Conservation (phyloP, 108 stramenopile species). For the Seminavis robusta region DNA sequence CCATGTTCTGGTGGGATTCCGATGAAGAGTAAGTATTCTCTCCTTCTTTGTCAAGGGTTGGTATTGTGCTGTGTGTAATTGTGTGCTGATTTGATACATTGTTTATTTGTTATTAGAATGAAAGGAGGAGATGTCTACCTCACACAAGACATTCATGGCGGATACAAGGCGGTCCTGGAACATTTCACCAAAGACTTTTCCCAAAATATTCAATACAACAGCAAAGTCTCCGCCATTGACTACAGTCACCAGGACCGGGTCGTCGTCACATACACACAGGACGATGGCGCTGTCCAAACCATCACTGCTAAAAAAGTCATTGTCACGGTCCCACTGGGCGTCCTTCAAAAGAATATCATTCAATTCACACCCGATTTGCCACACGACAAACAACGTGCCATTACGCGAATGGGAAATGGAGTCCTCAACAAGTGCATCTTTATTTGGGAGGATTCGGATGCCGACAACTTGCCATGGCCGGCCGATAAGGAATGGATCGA, state of each 20-base stretch:
- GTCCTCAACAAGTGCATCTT: constrained; percentile 40
- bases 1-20: neutral
- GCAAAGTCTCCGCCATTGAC: constrained; percentile 12
- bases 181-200: constrained; percentile 3
- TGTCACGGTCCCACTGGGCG: constrained; percentile 60
- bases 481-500: neutral
- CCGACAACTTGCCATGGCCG: neutral
- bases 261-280: neutral
- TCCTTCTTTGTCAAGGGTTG: no score
- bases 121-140: no score
- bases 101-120: no score
- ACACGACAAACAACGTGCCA: constrained; percentile 39
- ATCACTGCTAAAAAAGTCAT: constrained; percentile 14
- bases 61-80: no score
- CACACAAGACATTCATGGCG: no score
- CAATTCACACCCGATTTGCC: constrained; percentile 48
- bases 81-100: no score
- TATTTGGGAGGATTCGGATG: constrained; percentile 15
- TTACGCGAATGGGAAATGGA: constrained; percentile 44
- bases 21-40: constrained; percentile 1
- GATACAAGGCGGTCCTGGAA: constrained; percentile 6
- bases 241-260: neutral
- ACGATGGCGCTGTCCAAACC: neutral
- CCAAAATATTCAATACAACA: constrained; percentile 3
- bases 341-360: constrained; percentile 42